A percentile compares a stretch with the other conserved stretches of the same genome.
Evolutionary conservation across 768 basidiomycete genomes (phyloP).

Genomic region (Pulveroboletus frians): DNA sequence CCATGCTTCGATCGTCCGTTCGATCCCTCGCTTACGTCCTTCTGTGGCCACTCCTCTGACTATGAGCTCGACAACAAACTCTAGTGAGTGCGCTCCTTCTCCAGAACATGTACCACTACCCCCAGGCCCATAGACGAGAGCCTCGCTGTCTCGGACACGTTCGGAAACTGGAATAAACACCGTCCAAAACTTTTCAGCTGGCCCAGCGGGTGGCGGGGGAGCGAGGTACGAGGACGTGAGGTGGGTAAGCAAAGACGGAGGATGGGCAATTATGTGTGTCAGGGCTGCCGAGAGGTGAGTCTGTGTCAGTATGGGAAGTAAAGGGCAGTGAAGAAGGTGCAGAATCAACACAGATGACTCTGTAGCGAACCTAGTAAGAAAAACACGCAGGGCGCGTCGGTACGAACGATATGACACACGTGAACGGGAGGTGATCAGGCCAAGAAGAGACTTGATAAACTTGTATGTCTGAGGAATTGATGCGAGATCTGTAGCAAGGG

Average conservation of each 20-base stretch:
- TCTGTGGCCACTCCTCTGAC: slow-evolving; percentile 40
- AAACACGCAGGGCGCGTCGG: background rate
- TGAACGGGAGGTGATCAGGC: slow-evolving; percentile 41
- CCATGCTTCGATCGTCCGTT: slow-evolving; percentile 66
- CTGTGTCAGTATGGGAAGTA: slow-evolving; percentile 53
- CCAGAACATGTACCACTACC: slow-evolving; percentile 43
- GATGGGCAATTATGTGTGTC: slow-evolving; percentile 61
- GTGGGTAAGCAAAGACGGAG: slow-evolving; percentile 61
- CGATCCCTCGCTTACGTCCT: slow-evolving; percentile 49
- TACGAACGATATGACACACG: slow-evolving; percentile 35
- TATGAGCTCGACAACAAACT: slow-evolving; percentile 61
- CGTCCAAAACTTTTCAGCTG: slow-evolving; percentile 73
- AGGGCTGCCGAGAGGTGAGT: slow-evolving; percentile 63
- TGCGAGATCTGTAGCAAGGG: slow-evolving; percentile 52
- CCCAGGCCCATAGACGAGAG: slow-evolving; percentile 51
- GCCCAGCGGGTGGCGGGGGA: slow-evolving; percentile 59
- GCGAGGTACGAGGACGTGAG: slow-evolving; percentile 68
- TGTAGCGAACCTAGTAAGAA: slow-evolving; percentile 20
- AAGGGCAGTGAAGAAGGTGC: slow-evolving; percentile 47
- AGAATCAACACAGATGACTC: slow-evolving; percentile 56
- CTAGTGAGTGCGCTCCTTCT: slow-evolving; percentile 33
- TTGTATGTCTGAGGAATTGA: slow-evolving; percentile 50
- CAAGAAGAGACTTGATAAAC: slow-evolving; percentile 46
- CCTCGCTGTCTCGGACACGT: slow-evolving; percentile 52
- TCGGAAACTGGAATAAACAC: slow-evolving; percentile 69